These are phyloP conservation scores for Leccinum variabile DNA, from an alignment of 1,284 basidiomycete species.

Conservation along the genomic window DNA sequence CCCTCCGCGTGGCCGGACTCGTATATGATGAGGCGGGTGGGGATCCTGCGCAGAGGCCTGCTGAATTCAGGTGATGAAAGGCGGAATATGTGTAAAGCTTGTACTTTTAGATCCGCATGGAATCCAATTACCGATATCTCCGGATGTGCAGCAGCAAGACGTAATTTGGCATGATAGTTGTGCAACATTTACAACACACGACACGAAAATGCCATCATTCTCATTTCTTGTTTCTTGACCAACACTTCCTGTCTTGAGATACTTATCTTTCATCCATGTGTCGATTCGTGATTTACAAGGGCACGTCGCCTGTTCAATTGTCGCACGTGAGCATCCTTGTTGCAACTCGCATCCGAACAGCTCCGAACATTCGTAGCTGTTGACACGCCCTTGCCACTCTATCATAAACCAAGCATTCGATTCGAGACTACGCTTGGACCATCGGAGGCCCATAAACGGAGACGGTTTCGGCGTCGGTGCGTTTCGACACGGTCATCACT, in stretches of 20 bases:
- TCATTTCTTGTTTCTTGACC: not conserved
- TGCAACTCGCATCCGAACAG: not conserved
- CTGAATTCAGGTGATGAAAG: constrained; percentile 58
- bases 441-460: constrained; percentile 84
- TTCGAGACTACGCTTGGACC: constrained; percentile 81
- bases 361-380: constrained; percentile 50
- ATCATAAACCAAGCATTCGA: constrained; percentile 97
- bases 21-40: constrained; percentile 81
- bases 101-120: not conserved
- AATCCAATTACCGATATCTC: constrained; percentile 8
- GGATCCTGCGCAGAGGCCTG: constrained; percentile 63
- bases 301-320: constrained; percentile 83
- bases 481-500: constrained; percentile 37
- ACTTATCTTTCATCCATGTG: constrained; percentile 56
- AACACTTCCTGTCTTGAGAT: not conserved
- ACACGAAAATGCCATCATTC: not conserved
- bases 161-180: constrained; percentile 23
- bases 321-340: constrained; percentile 60
- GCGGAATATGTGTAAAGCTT: constrained; percentile 5
- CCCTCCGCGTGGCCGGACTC: constrained; percentile 78
- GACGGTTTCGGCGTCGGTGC: constrained; percentile 96
- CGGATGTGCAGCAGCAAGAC: constrained; percentile 7
- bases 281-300: constrained; percentile 90
- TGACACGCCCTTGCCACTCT: constrained; percentile 90
- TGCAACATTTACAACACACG: constrained; percentile 1